A percentile compares a stretch with the other conserved stretches of the same genome.
Evolutionary conservation across 2,329 filamentous ascomycete genomes (phyloP).

Genomic region (Diaporthe capsici): DNA sequence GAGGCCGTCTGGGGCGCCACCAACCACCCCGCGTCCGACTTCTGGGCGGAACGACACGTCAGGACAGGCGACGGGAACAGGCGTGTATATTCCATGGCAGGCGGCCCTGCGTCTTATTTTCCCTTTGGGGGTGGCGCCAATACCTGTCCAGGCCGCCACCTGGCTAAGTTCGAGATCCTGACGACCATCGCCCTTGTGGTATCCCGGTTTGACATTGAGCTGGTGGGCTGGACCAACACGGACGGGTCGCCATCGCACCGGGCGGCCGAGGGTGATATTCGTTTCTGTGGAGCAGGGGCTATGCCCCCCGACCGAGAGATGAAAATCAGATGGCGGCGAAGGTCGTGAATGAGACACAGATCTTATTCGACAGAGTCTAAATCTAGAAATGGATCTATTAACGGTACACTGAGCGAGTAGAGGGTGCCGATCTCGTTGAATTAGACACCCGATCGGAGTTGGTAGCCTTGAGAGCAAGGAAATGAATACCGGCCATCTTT

Average conservation of each 20-base stretch:
- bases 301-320: constrained; percentile 45
- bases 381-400: neutral
- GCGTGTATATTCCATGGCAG: constrained; percentile 16
- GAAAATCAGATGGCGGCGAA: constrained; percentile 36
- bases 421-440: neutral
- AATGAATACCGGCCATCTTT: neutral
- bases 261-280: constrained; percentile 36
- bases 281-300: constrained; percentile 31
- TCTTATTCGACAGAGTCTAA: neutral
- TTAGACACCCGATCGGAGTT: neutral
- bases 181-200: constrained; percentile 50
- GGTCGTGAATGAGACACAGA: neutral
- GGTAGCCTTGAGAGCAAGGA: neutral
- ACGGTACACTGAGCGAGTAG: neutral
- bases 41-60: constrained; percentile 41
- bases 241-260: constrained; percentile 41
- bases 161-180: constrained; percentile 57
- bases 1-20: constrained; percentile 36
- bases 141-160: constrained; percentile 55
- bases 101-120: constrained; percentile 24
- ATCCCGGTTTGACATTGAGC: constrained; percentile 50
- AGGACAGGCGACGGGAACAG: constrained; percentile 7
- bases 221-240: constrained; percentile 39
- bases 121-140: constrained; percentile 51
- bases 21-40: constrained; percentile 38